These are phyloP conservation scores for Tolypocladium amazonense DNA, from an alignment of 2,329 filamentous ascomycete genomes.

Conservation along the genomic window DNA sequence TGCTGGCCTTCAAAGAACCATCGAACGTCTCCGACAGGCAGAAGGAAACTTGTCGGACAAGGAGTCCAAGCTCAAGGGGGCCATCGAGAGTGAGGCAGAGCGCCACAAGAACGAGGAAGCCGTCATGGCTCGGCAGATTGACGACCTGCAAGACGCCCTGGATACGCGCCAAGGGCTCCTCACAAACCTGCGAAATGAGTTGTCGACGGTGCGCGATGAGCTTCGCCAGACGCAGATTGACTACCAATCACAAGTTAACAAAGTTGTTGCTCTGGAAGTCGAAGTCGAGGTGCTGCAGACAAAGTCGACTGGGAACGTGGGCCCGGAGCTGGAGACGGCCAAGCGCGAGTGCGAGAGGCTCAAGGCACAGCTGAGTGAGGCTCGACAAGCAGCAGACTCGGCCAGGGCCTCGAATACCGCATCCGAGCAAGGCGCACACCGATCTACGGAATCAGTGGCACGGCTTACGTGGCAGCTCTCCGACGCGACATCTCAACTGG, in stretches of 20 bases:
- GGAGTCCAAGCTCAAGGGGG: constrained; percentile 56
- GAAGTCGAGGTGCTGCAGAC: constrained; percentile 63
- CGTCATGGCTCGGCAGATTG: constrained; percentile 60
- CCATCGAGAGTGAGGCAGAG: constrained; percentile 59
- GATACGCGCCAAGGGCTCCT: constrained; percentile 54
- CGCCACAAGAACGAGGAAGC: constrained; percentile 64
- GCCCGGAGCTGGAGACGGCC: constrained; percentile 8
- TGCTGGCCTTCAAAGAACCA: constrained; percentile 55
- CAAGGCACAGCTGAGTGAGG: constrained; percentile 26
- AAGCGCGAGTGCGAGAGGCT: constrained; percentile 16
- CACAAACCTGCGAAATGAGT: constrained; percentile 54
- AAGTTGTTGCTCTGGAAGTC: constrained; percentile 58
- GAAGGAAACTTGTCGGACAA: constrained; percentile 59
- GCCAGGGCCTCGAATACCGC: constrained; percentile 16
- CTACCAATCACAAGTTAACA: constrained; percentile 51
- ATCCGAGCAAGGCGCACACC: constrained; percentile 22
- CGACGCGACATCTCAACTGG: constrained; percentile 47
- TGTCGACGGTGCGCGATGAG: constrained; percentile 57
- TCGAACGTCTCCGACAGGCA: constrained; percentile 57
- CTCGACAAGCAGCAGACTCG: constrained; percentile 13
- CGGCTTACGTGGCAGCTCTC: constrained; percentile 45
- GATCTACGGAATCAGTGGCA: constrained; percentile 32
- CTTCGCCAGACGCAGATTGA: constrained; percentile 58
- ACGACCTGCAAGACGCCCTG: constrained; percentile 62
- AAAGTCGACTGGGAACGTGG: constrained; percentile 2